Evolutionary conservation across 345 rosid species (phyloP).

Genomic region (Limnanthes douglasii): DNA sequence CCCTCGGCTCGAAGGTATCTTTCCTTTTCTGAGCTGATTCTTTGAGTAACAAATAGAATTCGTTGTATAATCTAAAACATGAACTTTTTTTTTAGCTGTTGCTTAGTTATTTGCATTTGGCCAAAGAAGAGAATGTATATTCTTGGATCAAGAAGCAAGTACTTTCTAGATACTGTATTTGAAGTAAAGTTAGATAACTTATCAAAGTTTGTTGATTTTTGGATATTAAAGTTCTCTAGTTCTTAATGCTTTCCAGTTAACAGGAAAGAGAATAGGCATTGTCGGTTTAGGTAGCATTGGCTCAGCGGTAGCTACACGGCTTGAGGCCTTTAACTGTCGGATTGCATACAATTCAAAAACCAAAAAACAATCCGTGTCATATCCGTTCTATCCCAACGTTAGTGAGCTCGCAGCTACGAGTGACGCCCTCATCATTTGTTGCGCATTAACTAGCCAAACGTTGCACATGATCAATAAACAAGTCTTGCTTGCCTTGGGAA

Average conservation of each 20-base stretch:
- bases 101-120: no score
- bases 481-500: slow-evolving; percentile 24
- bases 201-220: neutral
- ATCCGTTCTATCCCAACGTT: slow-evolving; percentile 16
- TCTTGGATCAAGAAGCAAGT: no score
- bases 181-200: neutral
- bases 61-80: no score
- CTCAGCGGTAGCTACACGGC: slow-evolving; percentile 5
- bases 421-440: slow-evolving; percentile 20
- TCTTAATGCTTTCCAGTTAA: slow-evolving; percentile 10
- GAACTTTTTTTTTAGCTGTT: no score
- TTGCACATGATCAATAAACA: slow-evolving; percentile 16
- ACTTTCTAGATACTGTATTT: no score
- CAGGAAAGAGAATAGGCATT: slow-evolving; percentile 32
- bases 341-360: slow-evolving; percentile 26
- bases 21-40: neutral
- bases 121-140: neutral
- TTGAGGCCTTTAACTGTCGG: slow-evolving; percentile 29
- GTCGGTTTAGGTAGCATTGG: slow-evolving; percentile 40
- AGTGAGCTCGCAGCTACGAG: slow-evolving; percentile 22
- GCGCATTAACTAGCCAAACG: neutral
- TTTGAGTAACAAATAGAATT: neutral
- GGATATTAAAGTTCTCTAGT: neutral
- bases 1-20: slow-evolving; percentile 22
- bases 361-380: slow-evolving; percentile 14